Evolutionary conservation across 805 yeast species (phyloP), one percentile per base, ranked within the genome.

Genomic region (Metschnikowia dekortorum): DNA sequence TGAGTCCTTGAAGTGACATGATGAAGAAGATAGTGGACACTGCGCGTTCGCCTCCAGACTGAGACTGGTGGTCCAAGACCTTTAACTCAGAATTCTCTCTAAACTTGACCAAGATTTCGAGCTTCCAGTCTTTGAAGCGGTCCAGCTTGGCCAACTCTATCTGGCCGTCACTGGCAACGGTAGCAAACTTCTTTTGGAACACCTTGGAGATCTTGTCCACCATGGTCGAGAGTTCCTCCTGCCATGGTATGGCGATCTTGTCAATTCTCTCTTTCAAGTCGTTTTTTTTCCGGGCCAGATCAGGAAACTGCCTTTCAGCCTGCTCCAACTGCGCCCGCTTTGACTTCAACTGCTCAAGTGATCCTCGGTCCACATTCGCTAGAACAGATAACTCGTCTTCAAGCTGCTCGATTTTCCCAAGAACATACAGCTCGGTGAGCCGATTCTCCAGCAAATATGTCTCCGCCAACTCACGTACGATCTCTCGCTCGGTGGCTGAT

Each of bases 11-110:
- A 54, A 94, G 73, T 1, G 98, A 84, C 75, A 94, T 87, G 62
- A 94, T 79, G 64, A 87, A 94, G 47, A 91, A 80, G 2, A 92
- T 92, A 0, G 98, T 94, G 0, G 97, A 85, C 0, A 94, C 96
- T 0, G 98, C 96, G 61, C 96, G 81, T 67, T 94, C 99, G 46
- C 99, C 99, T 50, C 99, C 99, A 1, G 97, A 89, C 65, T 94
- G 99, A 2, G 92, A 82, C 51, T 86, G 89, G n/a, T 89, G 82
- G 60, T 89, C 91, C 44, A 94, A 74, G 16, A 80, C 79, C 54
- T 83, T 83, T 52, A 87, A 65, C n/a, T 77, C 82, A 13, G 90
- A 82, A 44, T 76, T 80, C 56, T 86, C 89, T 61, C 99, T 78
- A 65, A 94, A 94, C 54, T 89, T 83, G 8, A 94, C 98, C 65